Evolutionary conservation across 1,139 yeast species (phyloP).

Genomic region (Zygosaccharomyces pseudobailii): DNA sequence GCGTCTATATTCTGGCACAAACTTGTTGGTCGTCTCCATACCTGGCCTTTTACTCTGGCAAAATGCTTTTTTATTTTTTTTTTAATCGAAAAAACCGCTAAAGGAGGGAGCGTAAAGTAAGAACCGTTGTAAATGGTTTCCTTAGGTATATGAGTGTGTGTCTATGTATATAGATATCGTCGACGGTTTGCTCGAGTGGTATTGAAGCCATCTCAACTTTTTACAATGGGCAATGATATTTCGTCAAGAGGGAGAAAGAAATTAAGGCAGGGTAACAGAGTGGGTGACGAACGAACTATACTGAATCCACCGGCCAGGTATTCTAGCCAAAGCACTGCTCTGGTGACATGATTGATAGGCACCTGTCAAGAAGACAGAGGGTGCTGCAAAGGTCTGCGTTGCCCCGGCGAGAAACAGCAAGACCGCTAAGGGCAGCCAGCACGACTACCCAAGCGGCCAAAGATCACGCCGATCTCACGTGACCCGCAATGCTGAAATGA

Average conservation of each 20-base stretch:
- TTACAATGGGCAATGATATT: neutral
- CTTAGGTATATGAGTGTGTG: neutral
- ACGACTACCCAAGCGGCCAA: no score
- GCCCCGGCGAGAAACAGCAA: no score
- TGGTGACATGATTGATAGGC: neutral
- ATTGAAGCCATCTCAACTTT: neutral
- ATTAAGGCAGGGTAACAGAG: neutral
- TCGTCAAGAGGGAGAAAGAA: neutral
- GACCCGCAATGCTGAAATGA: neutral
- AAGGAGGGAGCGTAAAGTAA: neutral
- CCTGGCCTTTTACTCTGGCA: neutral
- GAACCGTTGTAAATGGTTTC: neutral
- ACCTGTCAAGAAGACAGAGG: no score
- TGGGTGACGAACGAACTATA: neutral
- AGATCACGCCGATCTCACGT: neutral
- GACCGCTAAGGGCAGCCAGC: no score
- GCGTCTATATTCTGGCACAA: constrained; percentile 96
- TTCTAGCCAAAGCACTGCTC: neutral
- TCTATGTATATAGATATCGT: neutral
- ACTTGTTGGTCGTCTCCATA: constrained; percentile 56
- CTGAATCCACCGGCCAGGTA: no score
- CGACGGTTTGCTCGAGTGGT: neutral
- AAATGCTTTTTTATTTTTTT: neutral
- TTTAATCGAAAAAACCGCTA: neutral
- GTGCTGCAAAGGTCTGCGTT: no score